These are phyloP conservation scores for Pistacia vera DNA, from an alignment of 345 rosid species.

Conservation along the genomic window DNA sequence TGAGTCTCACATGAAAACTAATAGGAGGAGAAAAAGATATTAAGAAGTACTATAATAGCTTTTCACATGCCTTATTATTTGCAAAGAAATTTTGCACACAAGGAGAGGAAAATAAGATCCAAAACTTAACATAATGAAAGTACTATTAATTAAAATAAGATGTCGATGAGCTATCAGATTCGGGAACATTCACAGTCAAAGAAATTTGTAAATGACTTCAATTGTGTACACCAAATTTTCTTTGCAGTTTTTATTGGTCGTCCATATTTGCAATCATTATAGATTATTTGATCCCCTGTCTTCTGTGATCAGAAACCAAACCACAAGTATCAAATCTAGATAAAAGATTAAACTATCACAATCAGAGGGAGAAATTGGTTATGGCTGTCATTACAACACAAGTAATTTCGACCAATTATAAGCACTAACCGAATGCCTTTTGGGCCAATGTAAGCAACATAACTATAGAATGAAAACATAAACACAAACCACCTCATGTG, in stretches of 20 bases:
- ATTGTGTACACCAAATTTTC: conserved; percentile 5
- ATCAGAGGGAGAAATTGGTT: not conserved
- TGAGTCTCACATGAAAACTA: not conserved
- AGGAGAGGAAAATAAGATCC: not conserved
- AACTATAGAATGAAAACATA: conserved; percentile 8
- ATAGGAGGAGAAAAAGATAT: not conserved
- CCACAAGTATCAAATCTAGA: not conserved
- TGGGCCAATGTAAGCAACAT: conserved; percentile 6
- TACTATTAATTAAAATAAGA: not conserved
- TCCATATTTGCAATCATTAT: not conserved
- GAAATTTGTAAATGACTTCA: not conserved
- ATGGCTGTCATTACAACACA: not conserved
- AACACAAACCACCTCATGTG: conserved; percentile 52
- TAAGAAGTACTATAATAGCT: not conserved
- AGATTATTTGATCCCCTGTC: not conserved
- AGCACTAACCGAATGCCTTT: not conserved
- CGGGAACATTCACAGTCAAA: not conserved
- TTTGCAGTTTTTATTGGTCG: not conserved
- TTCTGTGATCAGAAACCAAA: not conserved
- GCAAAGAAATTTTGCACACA: not conserved
- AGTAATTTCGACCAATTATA: not conserved
- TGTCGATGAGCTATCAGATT: not conserved
- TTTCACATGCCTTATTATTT: not conserved
- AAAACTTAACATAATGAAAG: not conserved
- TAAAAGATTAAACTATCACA: conserved; percentile 1